Percentiles rank a stretch among this genome's conserved stretches.
Conservation (phyloP, 352 stramenopile genomes). For the Phytopythium helicoides region DNA sequence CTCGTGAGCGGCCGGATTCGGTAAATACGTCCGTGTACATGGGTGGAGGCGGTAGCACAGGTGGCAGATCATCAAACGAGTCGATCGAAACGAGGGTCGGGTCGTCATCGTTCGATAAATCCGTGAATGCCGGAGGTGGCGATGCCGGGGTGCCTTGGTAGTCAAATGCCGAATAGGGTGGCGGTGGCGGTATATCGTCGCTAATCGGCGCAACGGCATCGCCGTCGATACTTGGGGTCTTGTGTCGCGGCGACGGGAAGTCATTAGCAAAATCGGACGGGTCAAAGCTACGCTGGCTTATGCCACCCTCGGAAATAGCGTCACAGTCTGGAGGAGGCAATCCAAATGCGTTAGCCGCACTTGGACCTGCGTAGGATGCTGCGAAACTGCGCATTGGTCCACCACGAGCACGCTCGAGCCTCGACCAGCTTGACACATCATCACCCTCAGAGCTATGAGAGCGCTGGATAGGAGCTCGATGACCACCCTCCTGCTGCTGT, state of each 20-base stretch:
- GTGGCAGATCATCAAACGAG: neutral
- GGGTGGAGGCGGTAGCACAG: constrained; percentile 36
- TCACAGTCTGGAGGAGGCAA: constrained; percentile 22
- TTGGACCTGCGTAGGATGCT: neutral
- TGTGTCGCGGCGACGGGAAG: constrained; percentile 15
- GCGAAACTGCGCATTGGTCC: constrained; percentile 22
- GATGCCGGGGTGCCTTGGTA: neutral
- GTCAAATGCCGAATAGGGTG: constrained; percentile 6
- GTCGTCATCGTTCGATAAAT: neutral
- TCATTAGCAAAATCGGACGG: constrained; percentile 16
- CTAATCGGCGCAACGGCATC: neutral
- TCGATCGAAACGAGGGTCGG: neutral
- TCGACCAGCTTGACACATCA: constrained; percentile 5
- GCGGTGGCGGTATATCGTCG: constrained; percentile 1
- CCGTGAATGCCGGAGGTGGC: constrained; percentile 19
- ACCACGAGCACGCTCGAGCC: constrained; percentile 16
- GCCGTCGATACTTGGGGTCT: constrained; percentile 6
- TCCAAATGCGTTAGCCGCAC: neutral
- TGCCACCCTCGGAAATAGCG: constrained; percentile 28
- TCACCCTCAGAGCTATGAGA: constrained; percentile 22
- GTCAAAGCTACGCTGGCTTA: constrained; percentile 31
- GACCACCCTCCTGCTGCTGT: constrained; percentile 22
- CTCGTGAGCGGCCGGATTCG: constrained; percentile 23
- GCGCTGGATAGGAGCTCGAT: constrained; percentile 19
- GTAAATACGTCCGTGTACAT: constrained; percentile 58